Conservation (phyloP, 179 eudicot species). For the Beta lomatogona region DNA sequence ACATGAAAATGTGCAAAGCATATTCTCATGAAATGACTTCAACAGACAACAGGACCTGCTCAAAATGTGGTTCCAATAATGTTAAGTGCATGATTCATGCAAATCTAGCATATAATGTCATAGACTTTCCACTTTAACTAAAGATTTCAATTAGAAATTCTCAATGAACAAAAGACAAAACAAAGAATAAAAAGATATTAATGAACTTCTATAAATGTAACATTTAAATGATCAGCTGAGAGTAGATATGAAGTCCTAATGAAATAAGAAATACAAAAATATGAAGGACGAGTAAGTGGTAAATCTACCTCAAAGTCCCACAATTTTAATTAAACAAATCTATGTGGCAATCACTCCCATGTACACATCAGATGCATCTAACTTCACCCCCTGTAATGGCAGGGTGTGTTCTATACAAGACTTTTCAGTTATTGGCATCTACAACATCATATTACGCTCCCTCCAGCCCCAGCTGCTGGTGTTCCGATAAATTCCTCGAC, state of each 20-base stretch:
- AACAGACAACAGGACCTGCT: neutral
- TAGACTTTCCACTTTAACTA: no score
- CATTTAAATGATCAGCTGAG: constrained; percentile 6
- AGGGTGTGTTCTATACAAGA: constrained; percentile 65
- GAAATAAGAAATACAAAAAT: constrained; percentile 25
- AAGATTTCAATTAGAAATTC: no score
- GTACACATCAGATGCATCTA: constrained; percentile 44
- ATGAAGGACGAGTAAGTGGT: constrained; percentile 14
- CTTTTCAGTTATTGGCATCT: constrained; percentile 33
- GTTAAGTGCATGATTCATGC: neutral
- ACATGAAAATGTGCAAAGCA: constrained; percentile 13
- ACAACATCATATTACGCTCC: constrained; percentile 28
- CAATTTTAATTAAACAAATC: constrained; percentile 33
- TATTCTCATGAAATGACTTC: neutral
- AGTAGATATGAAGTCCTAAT: constrained; percentile 15
- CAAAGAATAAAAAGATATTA: constrained; percentile 1
- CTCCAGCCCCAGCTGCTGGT: constrained; percentile 14
- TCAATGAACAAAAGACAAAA: neutral
- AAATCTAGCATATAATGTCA: neutral
- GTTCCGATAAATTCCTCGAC: constrained; percentile 8
- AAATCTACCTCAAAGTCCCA: constrained; percentile 32
- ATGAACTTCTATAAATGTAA: constrained; percentile 11
- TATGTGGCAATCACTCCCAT: constrained; percentile 40
- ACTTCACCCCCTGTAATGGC: constrained; percentile 56
- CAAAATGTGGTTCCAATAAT: neutral